Conservation (phyloP, 805 yeast genomes). For the Hanseniaspora clermontiae region DNA sequence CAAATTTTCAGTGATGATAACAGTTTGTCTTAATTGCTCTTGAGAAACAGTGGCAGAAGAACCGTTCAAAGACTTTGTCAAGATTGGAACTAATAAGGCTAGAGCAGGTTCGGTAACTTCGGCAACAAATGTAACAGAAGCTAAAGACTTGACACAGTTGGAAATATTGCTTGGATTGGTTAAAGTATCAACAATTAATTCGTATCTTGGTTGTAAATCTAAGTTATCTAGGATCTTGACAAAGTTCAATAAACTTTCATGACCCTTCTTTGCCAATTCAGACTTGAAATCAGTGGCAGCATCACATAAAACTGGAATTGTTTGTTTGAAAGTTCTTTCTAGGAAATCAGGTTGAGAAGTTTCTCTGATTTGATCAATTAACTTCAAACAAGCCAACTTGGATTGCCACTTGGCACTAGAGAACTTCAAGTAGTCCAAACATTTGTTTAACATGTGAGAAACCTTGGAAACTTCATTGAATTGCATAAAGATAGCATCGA, state of each 20-base stretch:
- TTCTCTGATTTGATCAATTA: conserved; percentile 60
- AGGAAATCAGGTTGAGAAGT: conserved; percentile 76
- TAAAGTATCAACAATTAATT: conserved; percentile 72
- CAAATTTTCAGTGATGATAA: conserved; percentile 86
- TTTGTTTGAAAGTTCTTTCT: conserved; percentile 63
- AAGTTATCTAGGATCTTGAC: conserved; percentile 81
- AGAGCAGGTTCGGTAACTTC: conserved; percentile 96
- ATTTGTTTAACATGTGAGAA: conserved; percentile 49
- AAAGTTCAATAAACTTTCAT: conserved; percentile 52
- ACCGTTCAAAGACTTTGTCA: conserved; percentile 70
- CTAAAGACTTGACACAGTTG: conserved; percentile 72
- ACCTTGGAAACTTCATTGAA: conserved; percentile 71
- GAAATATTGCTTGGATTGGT: conserved; percentile 84
- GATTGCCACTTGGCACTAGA: conserved; percentile 86
- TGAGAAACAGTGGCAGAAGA: conserved; percentile 56
- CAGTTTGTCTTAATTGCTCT: conserved; percentile 93
- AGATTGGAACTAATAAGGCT: conserved; percentile 79
- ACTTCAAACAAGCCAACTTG: conserved; percentile 64
- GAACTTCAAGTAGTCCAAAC: conserved; percentile 53
- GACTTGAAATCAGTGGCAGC: conserved; percentile 93
- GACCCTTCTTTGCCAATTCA: conserved; percentile 79
- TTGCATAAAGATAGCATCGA: conserved; percentile 54
- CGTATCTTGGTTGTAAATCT: conserved; percentile 78
- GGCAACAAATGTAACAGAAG: conserved; percentile 93
- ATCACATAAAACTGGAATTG: conserved; percentile 78